Evolutionary conservation across 1,284 basidiomycete species (phyloP), one percentile per base, ranked within the genome.

Genomic region (Rhodotorula sp.): DNA sequence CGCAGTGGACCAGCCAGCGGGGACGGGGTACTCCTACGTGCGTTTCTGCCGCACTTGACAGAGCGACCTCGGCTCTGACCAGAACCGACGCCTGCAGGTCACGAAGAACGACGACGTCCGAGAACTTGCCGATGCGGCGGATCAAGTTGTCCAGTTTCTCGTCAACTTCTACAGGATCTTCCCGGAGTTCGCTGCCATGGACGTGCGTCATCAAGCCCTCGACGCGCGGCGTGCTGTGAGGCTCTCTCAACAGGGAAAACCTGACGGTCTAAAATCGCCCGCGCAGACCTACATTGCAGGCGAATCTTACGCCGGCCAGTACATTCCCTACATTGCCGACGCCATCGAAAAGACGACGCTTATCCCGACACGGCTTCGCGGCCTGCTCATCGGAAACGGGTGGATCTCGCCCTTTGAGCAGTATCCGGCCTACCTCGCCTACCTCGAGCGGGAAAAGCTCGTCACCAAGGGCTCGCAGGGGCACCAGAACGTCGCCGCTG

Each of bases 221-320:
- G 17, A 7, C 19, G 17, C n/a, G 12, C 12, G 25, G 12, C n/a
- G 7, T 44, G 34, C 34, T 34, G 34, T 34, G 34, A 2, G 34
- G 34, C 34, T 34, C 34, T 34, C 34, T 5, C 5, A 34, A 34
- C 34, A 34, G 34, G 34, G 34, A 34, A 34, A 7, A 13, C 25
- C 48, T 12, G 9, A 12, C 19, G 4, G 42, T 12, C 42, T 5
- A 50, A 8, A 9, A 23, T 0, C 34, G 23, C 9, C 17, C n/a
- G 3, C 17, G 8, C 77, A 96, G 92, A 95, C 93, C 3, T 97
- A 94, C 81, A 83, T 97, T 10, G 90, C 90, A 0, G 95, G 95
- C 64, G 95, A 97, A 84, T 93, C 90, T 73, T 99, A 90, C 80
- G 96, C 94, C n/a, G 97, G 96, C 17, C 94, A 97, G 84, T 99